Conservation (phyloP, 1,139 yeast species). For the Taphrina deformans region DNA sequence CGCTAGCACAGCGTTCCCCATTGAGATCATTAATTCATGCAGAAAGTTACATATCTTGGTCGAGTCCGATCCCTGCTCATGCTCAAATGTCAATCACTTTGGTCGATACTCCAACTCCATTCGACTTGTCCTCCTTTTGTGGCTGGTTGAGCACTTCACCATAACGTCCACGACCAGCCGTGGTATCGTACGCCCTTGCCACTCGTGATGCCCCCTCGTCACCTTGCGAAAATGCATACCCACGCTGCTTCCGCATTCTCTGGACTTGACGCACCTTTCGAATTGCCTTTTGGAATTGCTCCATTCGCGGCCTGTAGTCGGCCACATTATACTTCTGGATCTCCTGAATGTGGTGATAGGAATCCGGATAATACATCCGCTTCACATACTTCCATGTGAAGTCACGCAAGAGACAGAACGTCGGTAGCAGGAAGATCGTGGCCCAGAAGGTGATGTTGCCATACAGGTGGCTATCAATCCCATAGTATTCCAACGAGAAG, state of each 20-base stretch:
- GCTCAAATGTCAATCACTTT: constrained; percentile 3
- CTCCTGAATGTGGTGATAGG: constrained; percentile 93
- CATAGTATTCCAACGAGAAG: constrained; percentile 81
- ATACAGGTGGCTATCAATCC: constrained; percentile 73
- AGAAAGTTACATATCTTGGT: neutral
- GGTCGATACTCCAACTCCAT: neutral
- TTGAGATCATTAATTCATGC: neutral
- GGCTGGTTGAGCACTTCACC: constrained; percentile 49
- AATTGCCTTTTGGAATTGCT: constrained; percentile 94
- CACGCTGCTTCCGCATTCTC: constrained; percentile 96
- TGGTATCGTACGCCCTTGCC: constrained; percentile 92
- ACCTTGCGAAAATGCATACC: constrained; percentile 96
- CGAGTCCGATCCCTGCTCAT: neutral
- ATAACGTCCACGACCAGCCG: constrained; percentile 58
- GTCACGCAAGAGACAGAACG: constrained; percentile 79
- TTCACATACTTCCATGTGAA: constrained; percentile 91
- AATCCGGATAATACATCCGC: constrained; percentile 85
- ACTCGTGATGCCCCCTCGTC: constrained; percentile 92
- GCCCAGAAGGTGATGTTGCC: constrained; percentile 85
- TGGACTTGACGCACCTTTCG: constrained; percentile 97
- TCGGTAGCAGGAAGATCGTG: constrained; percentile 69
- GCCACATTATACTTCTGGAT: constrained; percentile 93
- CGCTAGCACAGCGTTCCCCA: neutral
- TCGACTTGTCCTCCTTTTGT: neutral
- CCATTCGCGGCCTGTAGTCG: constrained; percentile 92